Base-by-base conservation (phyloP, 352 stramenopile genomes). In the Phytophthora cajani region DNA sequence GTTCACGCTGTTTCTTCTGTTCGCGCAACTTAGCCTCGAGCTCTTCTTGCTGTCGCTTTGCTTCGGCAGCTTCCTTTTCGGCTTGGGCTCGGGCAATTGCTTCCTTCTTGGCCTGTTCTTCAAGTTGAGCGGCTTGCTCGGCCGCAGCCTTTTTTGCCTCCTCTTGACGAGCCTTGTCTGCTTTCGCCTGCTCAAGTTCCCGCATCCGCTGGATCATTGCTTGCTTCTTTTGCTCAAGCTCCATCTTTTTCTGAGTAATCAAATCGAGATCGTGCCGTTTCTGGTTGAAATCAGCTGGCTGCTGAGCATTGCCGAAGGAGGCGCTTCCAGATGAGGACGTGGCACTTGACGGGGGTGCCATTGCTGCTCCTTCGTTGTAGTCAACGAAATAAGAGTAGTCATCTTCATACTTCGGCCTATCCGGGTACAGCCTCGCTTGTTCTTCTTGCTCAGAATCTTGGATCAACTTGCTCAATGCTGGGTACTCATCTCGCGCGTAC, bases 331-430 rank as follows among this genome's bases (percentile, higher is more conserved):
- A 21, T 53, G n/a, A 16, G 11, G 11, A 5, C 59, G 62, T 3
- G 21, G 52, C 16, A 61, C 60, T 67, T 25, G 53, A 42, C 54
- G 51, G 12, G 23, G 53, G 27, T 9, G 44, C 10, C n/a, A 44
- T 32, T 0, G 58, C 27, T 27, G 27, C 52, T 66, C 25, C 61
- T 51, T 71, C 54, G 11, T 70, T 80, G 55, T 79, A 93, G 38
- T 91, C 75, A 36, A 81, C 74, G 40, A 96, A 96, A 38, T 69
- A 80, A 5, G 89, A 94, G 58, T 92, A 95, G 23, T 80, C 65
- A 53, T 96, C 89, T 56, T 90, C 74, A 58, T 88, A 90, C 21
- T 58, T 49, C 32, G 82, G 74, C 2, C 80, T 81, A 14, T 78
- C 68, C 6, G 88, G 85, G 55, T 95, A 95, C 69, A 96, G 42